Base-by-base conservation (phyloP, 257 asterid genomes). In the Nicotiana tabacum region DNA sequence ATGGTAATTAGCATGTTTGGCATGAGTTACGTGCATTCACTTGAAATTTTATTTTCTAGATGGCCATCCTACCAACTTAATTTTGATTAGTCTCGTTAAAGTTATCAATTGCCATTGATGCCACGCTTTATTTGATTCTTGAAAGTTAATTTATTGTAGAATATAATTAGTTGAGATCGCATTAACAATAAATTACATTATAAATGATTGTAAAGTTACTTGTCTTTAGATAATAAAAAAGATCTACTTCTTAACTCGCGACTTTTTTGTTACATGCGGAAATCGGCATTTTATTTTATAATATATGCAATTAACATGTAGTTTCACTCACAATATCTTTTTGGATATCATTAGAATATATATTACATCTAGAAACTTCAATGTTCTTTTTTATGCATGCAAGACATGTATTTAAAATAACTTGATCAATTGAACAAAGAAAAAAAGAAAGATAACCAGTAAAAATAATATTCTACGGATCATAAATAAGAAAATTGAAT, bases 51-150 rank as follows among this genome's bases (percentile, higher is more conserved):
- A 48, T 11, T n/a, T 69, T 78, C 76, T 77, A 81, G 80, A 77
- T 61, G 56, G 80, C 81, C 80, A 87, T 82, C 85, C 86, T 80
- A 83, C 85, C 88, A 84, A 84, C 83, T 76, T 70, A 82, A 4
- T 27, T 55, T 87, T 51, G 21, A 83, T 83, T 70, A 33, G 56
- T 57, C 17, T 30, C 6, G 35, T 32, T 33, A 10, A 80, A 21
- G 62, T 53, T 48, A 61, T 46, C 12, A 80, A 57, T 33, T 76
- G 21, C 74, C 5, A 18, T 64, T 57, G 11, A 33, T 66, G 21
- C 30, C 62, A 30, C 24, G 9, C 67, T 86, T 86, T 81, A 81
- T 77, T 86, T 72, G 84, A 81, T 84, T 84, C 85, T 77, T 77
- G 13, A 30, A 39, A 55, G 77, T 10, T 12, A 30, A 24, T 77